Evolutionary conservation across 2,329 filamentous ascomycete species (phyloP), one percentile per base, ranked within the genome.

Genomic region (Fusarium nanum): DNA sequence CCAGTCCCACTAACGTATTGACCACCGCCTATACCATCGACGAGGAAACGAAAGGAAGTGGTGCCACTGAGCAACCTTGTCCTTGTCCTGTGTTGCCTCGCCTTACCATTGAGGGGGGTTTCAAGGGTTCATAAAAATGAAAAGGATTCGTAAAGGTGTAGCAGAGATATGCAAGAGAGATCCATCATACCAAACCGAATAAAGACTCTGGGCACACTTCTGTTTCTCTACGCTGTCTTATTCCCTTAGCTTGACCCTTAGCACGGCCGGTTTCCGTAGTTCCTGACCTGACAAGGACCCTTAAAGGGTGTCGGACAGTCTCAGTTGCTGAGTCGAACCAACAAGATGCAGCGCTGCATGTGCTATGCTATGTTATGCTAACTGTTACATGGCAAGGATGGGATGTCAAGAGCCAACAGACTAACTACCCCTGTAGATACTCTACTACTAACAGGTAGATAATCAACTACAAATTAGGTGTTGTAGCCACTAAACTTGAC

Each of bases 261-360:
- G 56, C 42, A 20, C 42, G 50, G 57, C 25, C 47, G 16, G 40
- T 12, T 53, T 53, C 47, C 55, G 28, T 52, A 18, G 34, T 52
- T 41, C 11, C 37, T 46, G 22, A 20, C 40, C 37, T 46, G 22
- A 23, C 40, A 58, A 56, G 40, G 45, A 50, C 45, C 22, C 40
- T 50, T 45, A 46, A 56, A 42, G n/a, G 37, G 18, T 37, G n/a
- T 37, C 18, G 18, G 18, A 23, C 54, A 54, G 55, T 53, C 56
- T 45, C 37, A 57, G 30, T 50, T 27, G 34, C n/a, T 25, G 41
- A 25, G 9, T 44, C 6, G 23, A 25, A 45, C 56, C 50, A 49
- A 53, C 56, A 47, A 48, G 58, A 66, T 66, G 48, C 46, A 42
- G 42, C 44, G 56, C 55, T 32, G 57, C 56, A 56, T 23, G 20